Evolutionary conservation across 371 early-diverging fungal genomes (phyloP).

Genomic region (Actinomortierella ambigua): DNA sequence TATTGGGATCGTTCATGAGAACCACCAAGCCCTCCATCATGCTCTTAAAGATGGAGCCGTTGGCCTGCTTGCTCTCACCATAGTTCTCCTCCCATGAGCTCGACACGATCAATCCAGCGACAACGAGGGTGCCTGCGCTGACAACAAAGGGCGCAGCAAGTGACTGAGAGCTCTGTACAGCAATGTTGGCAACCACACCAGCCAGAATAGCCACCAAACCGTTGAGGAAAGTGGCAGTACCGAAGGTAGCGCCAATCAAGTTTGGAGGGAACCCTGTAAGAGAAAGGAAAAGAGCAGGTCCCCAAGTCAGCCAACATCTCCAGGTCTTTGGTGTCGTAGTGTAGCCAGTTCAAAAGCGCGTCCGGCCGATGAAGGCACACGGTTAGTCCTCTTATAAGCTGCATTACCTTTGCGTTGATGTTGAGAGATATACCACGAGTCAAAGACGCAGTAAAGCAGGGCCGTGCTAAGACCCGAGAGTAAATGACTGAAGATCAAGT

Average conservation of each 20-base stretch:
- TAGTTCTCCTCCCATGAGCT: conserved; percentile 76
- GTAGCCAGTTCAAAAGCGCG: too few species aligned
- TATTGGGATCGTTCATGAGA: conserved; percentile 54
- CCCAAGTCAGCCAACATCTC: too few species aligned
- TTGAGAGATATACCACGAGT: conserved; percentile 82
- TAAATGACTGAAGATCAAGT: conserved; percentile 68
- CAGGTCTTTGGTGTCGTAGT: too few species aligned
- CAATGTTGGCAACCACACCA: conserved; percentile 67
- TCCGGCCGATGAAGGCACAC: too few species aligned
- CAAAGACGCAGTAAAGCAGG: conserved; percentile 76
- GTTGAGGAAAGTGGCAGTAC: conserved; percentile 70
- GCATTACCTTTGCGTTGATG: conserved; percentile 54
- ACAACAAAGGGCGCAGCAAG: conserved; percentile 66
- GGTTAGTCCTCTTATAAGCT: too few species aligned
- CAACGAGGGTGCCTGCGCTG: conserved; percentile 53
- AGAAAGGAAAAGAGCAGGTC: conserved; percentile 19
- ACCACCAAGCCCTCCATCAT: conserved; percentile 41
- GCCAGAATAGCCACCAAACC: conserved; percentile 75
- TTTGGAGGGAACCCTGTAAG: conserved; percentile 56
- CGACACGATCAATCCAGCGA: conserved; percentile 55
- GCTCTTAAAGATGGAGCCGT: conserved; percentile 34
- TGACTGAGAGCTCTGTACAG: conserved; percentile 58
- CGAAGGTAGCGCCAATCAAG: conserved; percentile 72
- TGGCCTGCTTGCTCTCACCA: conserved; percentile 52
- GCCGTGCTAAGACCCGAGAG: conserved; percentile 74